Evolutionary conservation across 2,329 filamentous ascomycete genomes (phyloP), one percentile per base, ranked within the genome.

Genomic region (Coniochaeta hoffmannii): DNA sequence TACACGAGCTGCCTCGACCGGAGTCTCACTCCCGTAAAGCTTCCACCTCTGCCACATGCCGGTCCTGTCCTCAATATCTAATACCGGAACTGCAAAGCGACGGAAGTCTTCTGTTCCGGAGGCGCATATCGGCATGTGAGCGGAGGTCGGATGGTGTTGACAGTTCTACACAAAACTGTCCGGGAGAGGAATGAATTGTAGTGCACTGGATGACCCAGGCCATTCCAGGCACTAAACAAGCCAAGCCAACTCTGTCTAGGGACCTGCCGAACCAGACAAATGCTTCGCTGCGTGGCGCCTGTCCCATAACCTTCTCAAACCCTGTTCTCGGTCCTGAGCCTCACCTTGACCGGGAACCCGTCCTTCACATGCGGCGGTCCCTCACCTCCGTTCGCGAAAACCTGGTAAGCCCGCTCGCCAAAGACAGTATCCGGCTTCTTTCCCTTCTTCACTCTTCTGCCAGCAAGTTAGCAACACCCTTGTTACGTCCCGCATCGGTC

Each of bases 301-400:
- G n/a, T n/a, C n/a, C n/a, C n/a, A n/a, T n/a, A 49, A 2, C 12
- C 11, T 35, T 15, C 32, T 38, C 46, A 50, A 15, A 3, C 46
- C 6, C 24, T 26, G 14, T 15, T 30, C 46, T 12, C 26, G 7
- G 9, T 10, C 28, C 44, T 26, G 15, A 30, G 15, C 15, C 30
- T 31, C 17, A 50, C 46, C n/a, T 14, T 31, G 5, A 72, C 68
- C 2, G 71, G 71, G 69, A 73, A 72, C 9, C 65, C 66, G 46
- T 71, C 65, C 57, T 73, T 73, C 41, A 67, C 61, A 53, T 70
- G 61, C 14, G 70, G 63, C 15, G 64, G 63, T 52, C 64, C 61
- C 34, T 61, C 51, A 2, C 35, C 44, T 52, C 63, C 66, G 1
- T 59, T 53, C 54, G 61, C 57, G 53, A 71, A 71, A 1, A 60